Evolutionary conservation across 495 filamentous ascomycete genomes (phyloP).

Genomic region (Penicillium fimorum): DNA sequence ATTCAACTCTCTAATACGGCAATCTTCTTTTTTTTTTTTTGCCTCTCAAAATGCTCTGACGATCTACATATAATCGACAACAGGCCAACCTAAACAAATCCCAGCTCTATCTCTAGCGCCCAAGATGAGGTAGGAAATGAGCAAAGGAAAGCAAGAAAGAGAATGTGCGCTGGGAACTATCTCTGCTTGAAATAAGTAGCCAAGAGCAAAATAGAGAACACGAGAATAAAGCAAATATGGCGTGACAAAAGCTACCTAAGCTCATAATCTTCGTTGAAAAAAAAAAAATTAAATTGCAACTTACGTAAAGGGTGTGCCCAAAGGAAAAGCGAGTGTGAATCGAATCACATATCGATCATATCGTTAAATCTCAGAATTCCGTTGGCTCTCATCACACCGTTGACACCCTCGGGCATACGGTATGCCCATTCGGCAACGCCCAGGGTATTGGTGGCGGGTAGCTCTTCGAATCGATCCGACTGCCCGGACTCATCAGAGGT

Average conservation of each 20-base stretch:
- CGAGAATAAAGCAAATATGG: not conserved
- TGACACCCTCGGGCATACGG: slow-evolving; percentile 66
- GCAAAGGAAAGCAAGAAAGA: slow-evolving; percentile 3
- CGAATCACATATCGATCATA: slow-evolving; percentile 79
- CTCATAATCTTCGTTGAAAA: slow-evolving; percentile 27
- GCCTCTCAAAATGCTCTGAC: slow-evolving; percentile 20
- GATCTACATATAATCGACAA: slow-evolving; percentile 21
- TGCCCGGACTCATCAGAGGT: slow-evolving; percentile 56
- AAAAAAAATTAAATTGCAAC: slow-evolving; percentile 17
- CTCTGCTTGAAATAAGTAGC: not conserved
- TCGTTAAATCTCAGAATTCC: slow-evolving; percentile 91
- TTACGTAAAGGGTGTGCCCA: slow-evolving; percentile 8
- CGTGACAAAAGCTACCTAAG: slow-evolving; percentile 16
- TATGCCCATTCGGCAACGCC: slow-evolving; percentile 44
- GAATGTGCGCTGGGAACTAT: slow-evolving; percentile 10
- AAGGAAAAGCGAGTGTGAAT: slow-evolving; percentile 1
- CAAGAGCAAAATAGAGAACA: slow-evolving; percentile 11
- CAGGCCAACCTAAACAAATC: slow-evolving; percentile 10
- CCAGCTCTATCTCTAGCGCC: slow-evolving; percentile 21
- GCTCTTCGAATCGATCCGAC: slow-evolving; percentile 42
- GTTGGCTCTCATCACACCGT: slow-evolving; percentile 80
- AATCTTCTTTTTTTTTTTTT: slow-evolving; percentile 19
- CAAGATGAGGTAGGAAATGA: slow-evolving; percentile 7
- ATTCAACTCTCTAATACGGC: slow-evolving; percentile 28
- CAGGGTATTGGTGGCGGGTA: slow-evolving; percentile 45